Percentiles rank a stretch among this genome's conserved stretches.
Evolutionary conservation across 2,329 filamentous ascomycete species (phyloP).

Genomic region (Coniochaeta hoffmannii): DNA sequence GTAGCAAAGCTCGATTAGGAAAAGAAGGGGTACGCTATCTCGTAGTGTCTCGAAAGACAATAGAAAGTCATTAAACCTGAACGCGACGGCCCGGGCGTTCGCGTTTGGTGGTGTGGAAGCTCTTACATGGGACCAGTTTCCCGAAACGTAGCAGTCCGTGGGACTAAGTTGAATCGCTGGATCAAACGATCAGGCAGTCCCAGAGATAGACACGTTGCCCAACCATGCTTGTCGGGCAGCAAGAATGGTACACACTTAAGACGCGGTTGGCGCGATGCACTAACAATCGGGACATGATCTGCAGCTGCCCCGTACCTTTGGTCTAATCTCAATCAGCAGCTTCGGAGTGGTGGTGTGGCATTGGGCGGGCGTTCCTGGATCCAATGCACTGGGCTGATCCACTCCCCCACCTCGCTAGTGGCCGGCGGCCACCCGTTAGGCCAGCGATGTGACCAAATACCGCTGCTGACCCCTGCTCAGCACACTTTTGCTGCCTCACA

Average conservation of each 20-base stretch:
- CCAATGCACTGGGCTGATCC: neutral
- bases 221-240: neutral
- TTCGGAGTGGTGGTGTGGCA: neutral
- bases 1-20: too few species aligned
- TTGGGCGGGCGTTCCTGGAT: neutral
- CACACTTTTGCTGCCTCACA: neutral
- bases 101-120: neutral
- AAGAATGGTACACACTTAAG: neutral
- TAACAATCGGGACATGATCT: neutral
- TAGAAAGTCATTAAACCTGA: neutral
- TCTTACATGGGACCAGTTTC: too few species aligned
- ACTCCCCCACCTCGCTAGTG: neutral
- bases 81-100: neutral
- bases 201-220: too few species aligned
- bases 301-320: neutral
- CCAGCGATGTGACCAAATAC: neutral
- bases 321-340: neutral
- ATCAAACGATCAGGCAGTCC: too few species aligned
- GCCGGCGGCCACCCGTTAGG: neutral
- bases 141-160: too few species aligned
- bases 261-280: neutral
- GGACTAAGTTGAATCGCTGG: neutral
- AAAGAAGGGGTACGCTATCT: neutral
- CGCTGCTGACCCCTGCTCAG: neutral
- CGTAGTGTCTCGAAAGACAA: neutral